phyloP scores from a whole-genome alignment of 768 basidiomycete species.

The Exsudoporus frostii region DNA sequence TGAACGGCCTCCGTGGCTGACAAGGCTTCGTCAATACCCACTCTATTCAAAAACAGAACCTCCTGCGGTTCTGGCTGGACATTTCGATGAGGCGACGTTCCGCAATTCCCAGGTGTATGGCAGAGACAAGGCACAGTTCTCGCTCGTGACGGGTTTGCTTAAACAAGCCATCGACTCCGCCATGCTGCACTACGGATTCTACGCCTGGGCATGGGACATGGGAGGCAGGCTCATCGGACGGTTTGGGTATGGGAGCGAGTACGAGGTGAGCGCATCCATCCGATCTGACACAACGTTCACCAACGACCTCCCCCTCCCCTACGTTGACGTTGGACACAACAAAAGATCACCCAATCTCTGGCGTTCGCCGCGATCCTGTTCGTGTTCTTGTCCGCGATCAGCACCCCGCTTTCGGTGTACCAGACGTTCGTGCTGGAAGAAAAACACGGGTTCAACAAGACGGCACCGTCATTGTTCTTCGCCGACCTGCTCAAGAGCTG shows the following conservation, averaged over 20 bases:
- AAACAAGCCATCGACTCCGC: conserved; percentile 68
- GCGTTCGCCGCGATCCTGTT: conserved; percentile 69
- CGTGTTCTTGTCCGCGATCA: conserved; percentile 61
- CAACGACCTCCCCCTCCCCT: background rate
- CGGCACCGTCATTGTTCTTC: conserved; percentile 70
- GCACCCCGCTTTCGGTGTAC: conserved; percentile 77
- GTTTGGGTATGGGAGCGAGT: conserved; percentile 64
- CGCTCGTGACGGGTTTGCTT: conserved; percentile 68
- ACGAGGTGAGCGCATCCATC: conserved; percentile 51
- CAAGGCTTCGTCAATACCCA: conserved; percentile 73
- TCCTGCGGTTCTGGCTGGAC: conserved; percentile 62
- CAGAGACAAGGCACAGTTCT: conserved; percentile 83
- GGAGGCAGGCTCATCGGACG: conserved; percentile 49
- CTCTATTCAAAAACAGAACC: conserved; percentile 75
- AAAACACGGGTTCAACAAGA: conserved; percentile 97
- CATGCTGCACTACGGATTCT: conserved; percentile 73
- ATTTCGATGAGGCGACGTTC: conserved; percentile 71
- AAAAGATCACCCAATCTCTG: conserved; percentile 78
- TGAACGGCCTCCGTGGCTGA: background rate
- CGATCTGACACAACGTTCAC: background rate
- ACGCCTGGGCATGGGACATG: conserved; percentile 78
- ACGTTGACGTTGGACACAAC: background rate
- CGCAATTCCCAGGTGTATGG: conserved; percentile 91
- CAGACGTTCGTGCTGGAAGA: conserved; percentile 93
- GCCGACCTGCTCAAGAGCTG: conserved; percentile 80